These are phyloP conservation scores for Yarrowia keelungensis DNA, from an alignment of 805 yeast genomes.

Conservation along the genomic window DNA sequence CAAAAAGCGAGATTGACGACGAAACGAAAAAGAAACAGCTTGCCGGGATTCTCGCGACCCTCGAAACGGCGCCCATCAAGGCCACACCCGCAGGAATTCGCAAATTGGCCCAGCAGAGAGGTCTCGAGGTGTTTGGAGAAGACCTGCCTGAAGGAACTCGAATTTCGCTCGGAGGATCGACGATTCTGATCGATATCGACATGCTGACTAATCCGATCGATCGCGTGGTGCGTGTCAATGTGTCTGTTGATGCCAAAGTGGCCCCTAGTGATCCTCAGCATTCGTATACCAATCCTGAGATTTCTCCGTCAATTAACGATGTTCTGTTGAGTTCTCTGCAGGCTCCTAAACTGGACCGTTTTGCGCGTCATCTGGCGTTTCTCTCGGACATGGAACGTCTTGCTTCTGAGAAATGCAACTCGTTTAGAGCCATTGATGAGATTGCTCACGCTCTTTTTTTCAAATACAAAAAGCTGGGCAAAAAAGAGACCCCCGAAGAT, in stretches of 20 bases:
- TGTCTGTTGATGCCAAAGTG: constrained; percentile 46
- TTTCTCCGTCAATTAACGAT: constrained; percentile 44
- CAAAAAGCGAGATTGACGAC: constrained; percentile 27
- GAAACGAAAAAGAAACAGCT: constrained; percentile 7
- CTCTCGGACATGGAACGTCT: constrained; percentile 50
- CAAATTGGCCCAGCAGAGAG: constrained; percentile 46
- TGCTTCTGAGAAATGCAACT: constrained; percentile 49
- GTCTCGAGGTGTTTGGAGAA: constrained; percentile 53
- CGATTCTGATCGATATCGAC: constrained; percentile 51
- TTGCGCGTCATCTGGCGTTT: constrained; percentile 48
- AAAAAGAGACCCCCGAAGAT: constrained; percentile 17
- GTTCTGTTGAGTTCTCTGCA: constrained; percentile 46
- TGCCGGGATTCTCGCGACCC: constrained; percentile 35
- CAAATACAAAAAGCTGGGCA: constrained; percentile 37
- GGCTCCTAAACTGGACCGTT: constrained; percentile 49
- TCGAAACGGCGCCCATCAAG: constrained; percentile 50
- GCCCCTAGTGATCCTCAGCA: constrained; percentile 40
- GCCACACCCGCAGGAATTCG: constrained; percentile 50
- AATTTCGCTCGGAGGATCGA: constrained; percentile 51
- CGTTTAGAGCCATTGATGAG: constrained; percentile 49
- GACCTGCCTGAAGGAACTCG: constrained; percentile 47
- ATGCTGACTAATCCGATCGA: constrained; percentile 41
- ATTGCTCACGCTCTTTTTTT: constrained; percentile 46
- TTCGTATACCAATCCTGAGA: constrained; percentile 45
- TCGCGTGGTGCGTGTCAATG: constrained; percentile 44